Percentiles rank a stretch among this genome's conserved stretches.
These are phyloP conservation scores for Allantophomopsis cytisporea DNA, from an alignment of 2,329 filamentous ascomycete species.

Conservation along the genomic window DNA sequence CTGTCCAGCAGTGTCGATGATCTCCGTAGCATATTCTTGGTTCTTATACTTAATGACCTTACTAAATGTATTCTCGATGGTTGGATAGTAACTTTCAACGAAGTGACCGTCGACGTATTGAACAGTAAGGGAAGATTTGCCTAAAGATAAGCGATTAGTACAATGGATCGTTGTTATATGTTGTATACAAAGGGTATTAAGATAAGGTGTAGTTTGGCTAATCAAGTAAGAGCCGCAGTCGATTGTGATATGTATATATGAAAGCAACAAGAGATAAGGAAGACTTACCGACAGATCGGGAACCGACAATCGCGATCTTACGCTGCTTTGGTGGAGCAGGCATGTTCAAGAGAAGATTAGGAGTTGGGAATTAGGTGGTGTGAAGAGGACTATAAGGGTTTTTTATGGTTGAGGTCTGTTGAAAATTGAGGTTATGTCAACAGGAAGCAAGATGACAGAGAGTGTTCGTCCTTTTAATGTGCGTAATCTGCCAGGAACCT, in stretches of 20 bases:
- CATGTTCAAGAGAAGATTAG: slow-evolving; percentile 6
- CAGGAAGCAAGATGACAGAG: too few species aligned
- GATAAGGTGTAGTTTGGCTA: too few species aligned
- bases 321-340: slow-evolving; percentile 54
- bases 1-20: slow-evolving; percentile 95
- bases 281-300: slow-evolving; percentile 66
- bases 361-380: too few species aligned
- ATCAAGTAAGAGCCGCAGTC: too few species aligned
- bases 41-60: slow-evolving; percentile 88
- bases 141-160: slow-evolving; percentile 28
- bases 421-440: too few species aligned
- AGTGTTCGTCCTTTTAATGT: too few species aligned
- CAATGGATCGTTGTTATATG: not conserved
- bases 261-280: slow-evolving; percentile 1
- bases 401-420: too few species aligned
- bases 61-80: slow-evolving; percentile 97
- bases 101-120: slow-evolving; percentile 97
- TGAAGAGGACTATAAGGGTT: too few species aligned
- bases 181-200: too few species aligned
- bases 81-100: slow-evolving; percentile 97
- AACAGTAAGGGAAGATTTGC: slow-evolving; percentile 94
- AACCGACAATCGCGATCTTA: slow-evolving; percentile 93
- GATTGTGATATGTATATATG: not conserved
- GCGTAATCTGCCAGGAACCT: too few species aligned
- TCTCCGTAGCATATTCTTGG: slow-evolving; percentile 90